Base-by-base conservation (phyloP, 2,329 filamentous ascomycete species). In the Pyrenophora teres region DNA sequence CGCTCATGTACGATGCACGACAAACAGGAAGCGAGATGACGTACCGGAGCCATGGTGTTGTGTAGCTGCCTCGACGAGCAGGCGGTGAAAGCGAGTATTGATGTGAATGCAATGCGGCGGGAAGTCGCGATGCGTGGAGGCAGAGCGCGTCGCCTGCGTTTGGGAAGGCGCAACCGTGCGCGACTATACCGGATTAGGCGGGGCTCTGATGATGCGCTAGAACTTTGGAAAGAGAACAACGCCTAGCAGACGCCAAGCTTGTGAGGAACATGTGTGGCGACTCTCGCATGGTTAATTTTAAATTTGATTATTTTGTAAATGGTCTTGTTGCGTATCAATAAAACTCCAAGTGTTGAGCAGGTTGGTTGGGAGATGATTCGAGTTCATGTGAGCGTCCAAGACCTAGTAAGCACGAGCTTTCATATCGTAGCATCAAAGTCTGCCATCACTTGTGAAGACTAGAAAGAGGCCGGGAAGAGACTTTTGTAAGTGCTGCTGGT, bases 21-120 rank as follows among this genome's bases (percentile, higher is more conserved):
- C 38, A 16, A 33, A 27, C 43, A 49, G 27, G 5, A 36, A 37
- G 16, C 15, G 40, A 40, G 10, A 46, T 49, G 44, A 72, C 70
- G 54, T 71, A 72, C 70, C 57, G 69, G 65, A 64, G 70, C 68
- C 70, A 72, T 72, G 39, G 16, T 58, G 16, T 33, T 44, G 39
- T 56, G 56, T 46, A 40, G 37, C 51, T 59, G 40, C 59, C 54
- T 61, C 52, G 51, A 54, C 43, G 53, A 47, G 59, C 59, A 62
- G 52, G 47, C 53, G 48, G 52, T 57, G 56, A 54, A 53, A 54
- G 57, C 48, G 59, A 58, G 19, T 48, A 50, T 56, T 41, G 60
- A 43, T 55, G 60, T 54, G 55, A 56, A 55, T 59, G 60, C 55
- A 51, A 50, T 56, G 57, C 52, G 48, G 47, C 62, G 60, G 64